Base-by-base conservation (phyloP, 805 yeast genomes). In the Candida tammaniensis region DNA sequence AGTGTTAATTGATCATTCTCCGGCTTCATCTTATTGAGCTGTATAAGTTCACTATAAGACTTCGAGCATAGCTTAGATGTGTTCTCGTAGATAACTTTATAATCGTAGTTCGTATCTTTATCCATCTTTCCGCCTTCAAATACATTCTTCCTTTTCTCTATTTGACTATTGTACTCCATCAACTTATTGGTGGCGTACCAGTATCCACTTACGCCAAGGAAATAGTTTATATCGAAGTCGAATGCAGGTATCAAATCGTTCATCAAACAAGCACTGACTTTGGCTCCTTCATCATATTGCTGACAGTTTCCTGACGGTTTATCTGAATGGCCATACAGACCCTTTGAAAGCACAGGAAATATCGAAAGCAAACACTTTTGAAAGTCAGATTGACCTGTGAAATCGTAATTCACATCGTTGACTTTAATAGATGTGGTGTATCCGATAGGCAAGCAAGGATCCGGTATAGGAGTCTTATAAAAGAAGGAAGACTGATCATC, bases 171-270 rank as follows among this genome's bases (percentile, higher is more conserved):
- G 44, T 54, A 58, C 8, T 62, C 55, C 23, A 74, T 48, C 24
- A 77, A 55, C 31, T 66, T 62, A n/a, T 70, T 67, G 24, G 79
- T 61, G 4, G 80, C 72, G 46, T 79, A 79, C 79, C 82, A 78
- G 49, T 78, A 78, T 4, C 83, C 85, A 40, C 82, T 76, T 7
- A 80, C 81, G 0, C 85, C 86, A 25, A 76, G 61, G 38, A 80
- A 80, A 38, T 70, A 72, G 42, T 75, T 71, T 21, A 72, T 58
- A 30, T 73, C 72, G 47, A 79, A 76, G 43, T 74, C 78, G 55
- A 79, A 72, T 6, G 73, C 59, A 0, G 85, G 86, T 18, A 75
- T 61, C 14, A 67, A 52, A 42, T 76, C 79, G 30, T 68, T 64
- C 26, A 78, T 51, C 9, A 78, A 52, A 52, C 85, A 79, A 3